These are phyloP conservation scores for Leucocoprinus sp. DNA, from an alignment of 768 basidiomycete genomes.

Conservation along the genomic window DNA sequence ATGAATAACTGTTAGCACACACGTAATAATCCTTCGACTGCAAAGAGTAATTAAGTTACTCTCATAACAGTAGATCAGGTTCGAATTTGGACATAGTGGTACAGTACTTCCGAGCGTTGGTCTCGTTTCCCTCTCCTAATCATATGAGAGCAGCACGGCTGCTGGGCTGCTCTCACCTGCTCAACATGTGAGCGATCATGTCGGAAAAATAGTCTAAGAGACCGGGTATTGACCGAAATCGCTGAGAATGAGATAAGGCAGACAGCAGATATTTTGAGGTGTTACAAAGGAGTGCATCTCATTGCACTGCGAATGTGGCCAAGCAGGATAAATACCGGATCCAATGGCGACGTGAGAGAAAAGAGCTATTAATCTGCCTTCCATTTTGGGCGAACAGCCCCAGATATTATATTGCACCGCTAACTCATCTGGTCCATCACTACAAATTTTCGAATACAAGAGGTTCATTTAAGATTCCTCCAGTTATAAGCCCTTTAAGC, in stretches of 20 bases:
- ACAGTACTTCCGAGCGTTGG: too few species aligned
- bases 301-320: constrained; percentile 5
- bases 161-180: too few species aligned
- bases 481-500: constrained; percentile 1
- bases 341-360: constrained; percentile 8
- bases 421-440: constrained; percentile 13
- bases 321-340: constrained; percentile 2
- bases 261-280: neutral
- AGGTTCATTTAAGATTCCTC: constrained; percentile 6
- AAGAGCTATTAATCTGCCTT: constrained; percentile 2
- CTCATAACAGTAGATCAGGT: too few species aligned
- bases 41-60: too few species aligned
- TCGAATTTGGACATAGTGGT: too few species aligned
- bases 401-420: constrained; percentile 5
- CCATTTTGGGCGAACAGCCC: constrained; percentile 10
- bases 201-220: neutral
- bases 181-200: too few species aligned
- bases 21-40: too few species aligned
- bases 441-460: neutral
- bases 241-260: neutral
- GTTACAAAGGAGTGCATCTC: neutral
- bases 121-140: too few species aligned
- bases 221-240: neutral
- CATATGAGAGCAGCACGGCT: too few species aligned
- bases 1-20: too few species aligned